A percentile compares a stretch with the other conserved stretches of the same genome.
Evolutionary conservation across 306 rosid genomes (phyloP).

Genomic region (Begonia peltatifolia): DNA sequence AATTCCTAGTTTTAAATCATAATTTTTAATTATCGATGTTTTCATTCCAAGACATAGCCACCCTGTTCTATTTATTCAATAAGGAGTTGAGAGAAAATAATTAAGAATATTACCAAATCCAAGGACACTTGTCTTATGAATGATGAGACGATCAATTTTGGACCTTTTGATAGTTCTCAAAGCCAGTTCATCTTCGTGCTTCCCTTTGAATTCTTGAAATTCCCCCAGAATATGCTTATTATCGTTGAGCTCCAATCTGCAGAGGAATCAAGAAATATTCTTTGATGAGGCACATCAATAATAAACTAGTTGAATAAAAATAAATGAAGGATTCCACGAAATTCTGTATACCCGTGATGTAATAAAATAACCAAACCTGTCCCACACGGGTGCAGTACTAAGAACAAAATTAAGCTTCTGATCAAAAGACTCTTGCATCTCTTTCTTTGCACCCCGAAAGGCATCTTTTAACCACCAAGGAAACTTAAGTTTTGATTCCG

Average conservation of each 20-base stretch:
- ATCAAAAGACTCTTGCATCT: slow-evolving; percentile 43
- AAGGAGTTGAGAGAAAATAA: neutral
- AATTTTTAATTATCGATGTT: no score
- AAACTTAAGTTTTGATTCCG: slow-evolving; percentile 41
- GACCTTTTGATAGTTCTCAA: slow-evolving; percentile 65
- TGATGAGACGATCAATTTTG: slow-evolving; percentile 41
- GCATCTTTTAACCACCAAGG: slow-evolving; percentile 67
- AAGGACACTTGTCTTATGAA: slow-evolving; percentile 76
- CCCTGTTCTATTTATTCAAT: no score
- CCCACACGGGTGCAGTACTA: slow-evolving; percentile 88
- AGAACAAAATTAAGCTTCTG: slow-evolving; percentile 61
- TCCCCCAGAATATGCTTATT: slow-evolving; percentile 66
- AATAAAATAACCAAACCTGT: slow-evolving; percentile 43
- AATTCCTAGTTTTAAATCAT: no score
- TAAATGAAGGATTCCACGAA: neutral
- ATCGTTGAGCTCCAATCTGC: slow-evolving; percentile 75
- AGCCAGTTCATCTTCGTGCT: slow-evolving; percentile 53
- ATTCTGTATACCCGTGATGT: neutral
- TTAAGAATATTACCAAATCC: slow-evolving; percentile 52
- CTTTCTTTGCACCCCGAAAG: slow-evolving; percentile 51
- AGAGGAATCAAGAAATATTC: slow-evolving; percentile 9
- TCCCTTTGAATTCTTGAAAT: slow-evolving; percentile 81
- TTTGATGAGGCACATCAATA: neutral
- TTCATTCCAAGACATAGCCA: no score
- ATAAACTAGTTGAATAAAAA: neutral